These are phyloP conservation scores for Colletotrichum sp. DNA, from an alignment of 2,329 filamentous ascomycete species.

Conservation along the genomic window DNA sequence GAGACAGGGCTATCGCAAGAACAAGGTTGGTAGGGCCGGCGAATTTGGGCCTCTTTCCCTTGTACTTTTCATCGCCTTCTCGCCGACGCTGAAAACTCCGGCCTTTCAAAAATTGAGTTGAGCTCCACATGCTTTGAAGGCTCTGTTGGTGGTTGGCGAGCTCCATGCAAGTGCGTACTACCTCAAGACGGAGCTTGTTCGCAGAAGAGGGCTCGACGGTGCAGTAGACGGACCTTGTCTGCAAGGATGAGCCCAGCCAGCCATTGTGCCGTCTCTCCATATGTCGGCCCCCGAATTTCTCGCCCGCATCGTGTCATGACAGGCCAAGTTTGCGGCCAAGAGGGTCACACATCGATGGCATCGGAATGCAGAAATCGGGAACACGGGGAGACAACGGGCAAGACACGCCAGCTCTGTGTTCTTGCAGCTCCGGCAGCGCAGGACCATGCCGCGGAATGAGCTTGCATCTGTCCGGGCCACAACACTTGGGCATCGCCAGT, in stretches of 20 bases:
- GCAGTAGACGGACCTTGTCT: background rate
- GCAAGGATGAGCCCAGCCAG: background rate
- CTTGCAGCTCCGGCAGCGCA: constrained; percentile 8
- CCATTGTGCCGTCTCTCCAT: background rate
- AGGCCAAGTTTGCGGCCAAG: constrained; percentile 3
- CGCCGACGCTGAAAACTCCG: background rate
- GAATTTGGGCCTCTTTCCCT: background rate
- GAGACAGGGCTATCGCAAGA: background rate
- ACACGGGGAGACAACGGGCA: background rate
- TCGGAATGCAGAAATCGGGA: background rate
- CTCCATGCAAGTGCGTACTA: constrained; percentile 8
- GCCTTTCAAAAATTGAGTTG: background rate
- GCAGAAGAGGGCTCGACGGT: background rate
- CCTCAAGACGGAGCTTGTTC: constrained; percentile 8
- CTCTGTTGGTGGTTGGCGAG: constrained; percentile 5
- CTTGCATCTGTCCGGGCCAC: background rate
- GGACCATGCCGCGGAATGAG: background rate
- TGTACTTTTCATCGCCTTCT: background rate
- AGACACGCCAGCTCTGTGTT: background rate
- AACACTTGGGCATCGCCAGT: background rate
- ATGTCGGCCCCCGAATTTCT: constrained; percentile 4
- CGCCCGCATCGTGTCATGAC: background rate
- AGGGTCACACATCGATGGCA: background rate
- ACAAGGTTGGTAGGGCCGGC: constrained; percentile 6
- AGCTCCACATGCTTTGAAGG: constrained; percentile 2